These are phyloP conservation scores for Hymenoscyphus occultus DNA, from an alignment of 2,329 filamentous ascomycete genomes.

Conservation along the genomic window DNA sequence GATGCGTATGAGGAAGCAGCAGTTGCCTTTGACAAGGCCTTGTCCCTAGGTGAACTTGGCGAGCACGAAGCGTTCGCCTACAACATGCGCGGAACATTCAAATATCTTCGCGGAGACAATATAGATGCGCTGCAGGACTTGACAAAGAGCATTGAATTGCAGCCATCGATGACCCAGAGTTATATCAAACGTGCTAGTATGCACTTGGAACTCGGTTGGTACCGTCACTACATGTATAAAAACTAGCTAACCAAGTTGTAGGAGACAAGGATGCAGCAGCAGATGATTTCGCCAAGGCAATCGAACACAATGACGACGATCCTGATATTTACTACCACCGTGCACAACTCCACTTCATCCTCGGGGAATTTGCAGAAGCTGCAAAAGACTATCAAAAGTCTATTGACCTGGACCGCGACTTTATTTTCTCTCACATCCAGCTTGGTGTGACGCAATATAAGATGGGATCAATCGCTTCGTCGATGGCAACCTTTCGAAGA, in stretches of 20 bases:
- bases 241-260: slow-evolving; percentile 40
- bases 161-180: slow-evolving; percentile 86
- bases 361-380: slow-evolving; percentile 86
- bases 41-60: slow-evolving; percentile 76
- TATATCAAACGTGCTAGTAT: slow-evolving; percentile 99
- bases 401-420: slow-evolving; percentile 90
- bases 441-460: slow-evolving; percentile 99
- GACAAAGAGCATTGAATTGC: slow-evolving; percentile 87
- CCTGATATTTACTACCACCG: slow-evolving; percentile 99
- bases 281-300: slow-evolving; percentile 81
- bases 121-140: slow-evolving; percentile 78
- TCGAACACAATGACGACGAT: slow-evolving; percentile 80
- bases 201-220: slow-evolving; percentile 84
- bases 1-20: slow-evolving; percentile 91
- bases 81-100: slow-evolving; percentile 95
- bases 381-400: slow-evolving; percentile 99
- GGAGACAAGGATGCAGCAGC: slow-evolving; percentile 83
- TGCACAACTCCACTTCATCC: slow-evolving; percentile 96
- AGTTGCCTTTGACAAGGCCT: slow-evolving; percentile 78
- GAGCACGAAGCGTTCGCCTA: slow-evolving; percentile 87
- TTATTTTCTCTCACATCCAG: slow-evolving; percentile 99
- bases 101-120: slow-evolving; percentile 87
- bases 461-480: slow-evolving; percentile 96
- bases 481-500: slow-evolving; percentile 95
- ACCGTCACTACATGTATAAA: background rate